A percentile compares a stretch with the other conserved stretches of the same genome.
These are phyloP conservation scores for Colletotrichum australisinense DNA, from an alignment of 2,329 filamentous ascomycete genomes.

Conservation along the genomic window DNA sequence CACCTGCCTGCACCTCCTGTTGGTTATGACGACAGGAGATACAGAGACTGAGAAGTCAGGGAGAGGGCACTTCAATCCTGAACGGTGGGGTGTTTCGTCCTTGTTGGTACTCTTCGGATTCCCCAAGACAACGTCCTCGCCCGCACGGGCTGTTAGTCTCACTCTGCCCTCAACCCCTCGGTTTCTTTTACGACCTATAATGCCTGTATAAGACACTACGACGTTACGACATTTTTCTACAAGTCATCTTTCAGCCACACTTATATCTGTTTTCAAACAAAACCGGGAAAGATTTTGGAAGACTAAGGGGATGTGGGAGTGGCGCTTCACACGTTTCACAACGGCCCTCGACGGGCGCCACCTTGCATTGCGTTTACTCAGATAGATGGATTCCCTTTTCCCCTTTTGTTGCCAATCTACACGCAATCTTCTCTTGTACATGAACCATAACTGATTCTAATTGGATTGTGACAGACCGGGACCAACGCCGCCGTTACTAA, in stretches of 20 bases:
- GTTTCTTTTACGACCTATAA: neutral
- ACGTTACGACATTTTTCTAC: neutral
- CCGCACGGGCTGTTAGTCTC: neutral
- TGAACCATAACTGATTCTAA: slow-evolving; percentile 53
- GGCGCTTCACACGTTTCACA: slow-evolving; percentile 8
- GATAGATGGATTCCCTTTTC: slow-evolving; percentile 31
- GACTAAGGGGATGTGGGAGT: slow-evolving; percentile 6
- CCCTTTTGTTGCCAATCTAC: slow-evolving; percentile 26
- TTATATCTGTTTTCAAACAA: neutral
- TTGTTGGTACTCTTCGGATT: neutral
- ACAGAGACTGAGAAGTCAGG: slow-evolving; percentile 34
- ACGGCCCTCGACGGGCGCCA: slow-evolving; percentile 2
- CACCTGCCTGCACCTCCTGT: slow-evolving; percentile 54
- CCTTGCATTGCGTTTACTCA: slow-evolving; percentile 28
- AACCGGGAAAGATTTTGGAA: neutral
- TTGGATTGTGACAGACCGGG: slow-evolving; percentile 52
- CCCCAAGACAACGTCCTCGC: neutral
- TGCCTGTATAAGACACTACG: neutral
- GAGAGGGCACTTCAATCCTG: neutral
- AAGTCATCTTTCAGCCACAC: neutral
- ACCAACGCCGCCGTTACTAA: slow-evolving; percentile 47
- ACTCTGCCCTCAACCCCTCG: neutral
- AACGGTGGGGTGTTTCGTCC: neutral
- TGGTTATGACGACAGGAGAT: slow-evolving; percentile 51
- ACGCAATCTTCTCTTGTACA: slow-evolving; percentile 40